Percentiles rank a stretch among this genome's conserved stretches.
Evolutionary conservation across 208 protist species (phyloP).

Genomic region (Trichomonas tenax): DNA sequence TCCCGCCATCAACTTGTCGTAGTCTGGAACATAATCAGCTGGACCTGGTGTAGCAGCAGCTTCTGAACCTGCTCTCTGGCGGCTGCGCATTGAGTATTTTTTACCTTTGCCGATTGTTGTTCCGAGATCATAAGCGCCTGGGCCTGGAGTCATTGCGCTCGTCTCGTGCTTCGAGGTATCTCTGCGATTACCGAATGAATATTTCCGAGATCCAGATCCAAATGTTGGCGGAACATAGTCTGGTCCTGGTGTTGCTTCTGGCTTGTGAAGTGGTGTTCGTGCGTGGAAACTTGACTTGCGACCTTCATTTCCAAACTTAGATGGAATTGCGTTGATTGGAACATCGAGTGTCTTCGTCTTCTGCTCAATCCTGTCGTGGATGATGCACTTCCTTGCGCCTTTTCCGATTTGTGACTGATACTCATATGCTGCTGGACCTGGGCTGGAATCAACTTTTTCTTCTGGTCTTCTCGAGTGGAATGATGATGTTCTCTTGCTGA

Average conservation of each 20-base stretch:
- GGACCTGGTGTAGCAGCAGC: neutral
- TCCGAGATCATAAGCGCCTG: neutral
- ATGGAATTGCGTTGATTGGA: neutral
- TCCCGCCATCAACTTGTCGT: neutral
- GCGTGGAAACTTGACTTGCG: neutral
- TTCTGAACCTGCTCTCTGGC: neutral
- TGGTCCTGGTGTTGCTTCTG: neutral
- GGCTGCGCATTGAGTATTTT: neutral
- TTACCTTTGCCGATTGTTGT: conserved; percentile 6
- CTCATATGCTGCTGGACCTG: neutral
- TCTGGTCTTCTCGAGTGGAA: neutral
- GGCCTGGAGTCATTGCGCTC: neutral
- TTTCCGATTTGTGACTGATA: neutral
- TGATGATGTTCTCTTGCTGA: neutral
- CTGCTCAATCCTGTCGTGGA: neutral
- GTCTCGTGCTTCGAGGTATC: neutral
- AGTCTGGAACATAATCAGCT: neutral
- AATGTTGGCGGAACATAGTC: neutral
- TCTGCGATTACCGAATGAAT: neutral
- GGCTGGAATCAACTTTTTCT: neutral
- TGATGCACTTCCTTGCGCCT: neutral
- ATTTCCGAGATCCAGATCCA: neutral
- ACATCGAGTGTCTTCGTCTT: neutral
- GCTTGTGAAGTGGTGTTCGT: neutral
- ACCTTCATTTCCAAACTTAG: neutral